These are phyloP conservation scores for Lepidium didymum DNA, from an alignment of 345 rosid species.

Conservation along the genomic window DNA sequence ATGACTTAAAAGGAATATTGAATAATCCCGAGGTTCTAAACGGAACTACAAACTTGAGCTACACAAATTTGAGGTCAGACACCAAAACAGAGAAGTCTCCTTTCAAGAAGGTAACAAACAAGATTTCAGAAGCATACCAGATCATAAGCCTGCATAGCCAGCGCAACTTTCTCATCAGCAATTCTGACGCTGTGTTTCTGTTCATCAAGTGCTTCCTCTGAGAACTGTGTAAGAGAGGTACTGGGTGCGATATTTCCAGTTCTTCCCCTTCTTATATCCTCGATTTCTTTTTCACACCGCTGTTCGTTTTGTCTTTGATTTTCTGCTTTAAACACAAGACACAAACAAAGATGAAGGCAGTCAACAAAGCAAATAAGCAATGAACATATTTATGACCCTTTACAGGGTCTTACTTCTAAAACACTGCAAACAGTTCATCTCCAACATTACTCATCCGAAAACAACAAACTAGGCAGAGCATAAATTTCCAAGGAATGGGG, in stretches of 20 bases:
- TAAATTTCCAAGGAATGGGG: neutral
- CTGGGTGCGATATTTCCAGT: slow-evolving; percentile 50
- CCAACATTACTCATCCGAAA: neutral
- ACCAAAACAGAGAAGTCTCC: neutral
- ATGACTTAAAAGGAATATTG: slow-evolving; percentile 12
- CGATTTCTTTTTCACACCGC: slow-evolving; percentile 82
- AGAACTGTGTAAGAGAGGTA: slow-evolving; percentile 54
- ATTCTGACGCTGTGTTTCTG: slow-evolving; percentile 90
- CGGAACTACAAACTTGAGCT: slow-evolving; percentile 5
- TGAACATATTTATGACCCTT: neutral
- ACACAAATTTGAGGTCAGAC: neutral
- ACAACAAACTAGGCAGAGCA: neutral
- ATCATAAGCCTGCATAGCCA: slow-evolving; percentile 92
- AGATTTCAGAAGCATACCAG: slow-evolving; percentile 38
- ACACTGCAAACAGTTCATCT: neutral
- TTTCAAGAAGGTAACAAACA: neutral
- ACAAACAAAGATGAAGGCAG: neutral
- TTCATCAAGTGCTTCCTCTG: slow-evolving; percentile 86
- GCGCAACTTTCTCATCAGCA: slow-evolving; percentile 90
- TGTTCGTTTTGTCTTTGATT: slow-evolving; percentile 80
- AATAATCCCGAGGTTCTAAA: neutral
- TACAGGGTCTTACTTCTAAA: neutral
- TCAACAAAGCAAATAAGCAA: neutral
- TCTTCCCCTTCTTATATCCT: slow-evolving; percentile 60
- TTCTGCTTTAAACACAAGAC: slow-evolving; percentile 29